phyloP scores from a whole-genome alignment of 768 basidiomycete genomes.

The Leccinellum albellum region DNA sequence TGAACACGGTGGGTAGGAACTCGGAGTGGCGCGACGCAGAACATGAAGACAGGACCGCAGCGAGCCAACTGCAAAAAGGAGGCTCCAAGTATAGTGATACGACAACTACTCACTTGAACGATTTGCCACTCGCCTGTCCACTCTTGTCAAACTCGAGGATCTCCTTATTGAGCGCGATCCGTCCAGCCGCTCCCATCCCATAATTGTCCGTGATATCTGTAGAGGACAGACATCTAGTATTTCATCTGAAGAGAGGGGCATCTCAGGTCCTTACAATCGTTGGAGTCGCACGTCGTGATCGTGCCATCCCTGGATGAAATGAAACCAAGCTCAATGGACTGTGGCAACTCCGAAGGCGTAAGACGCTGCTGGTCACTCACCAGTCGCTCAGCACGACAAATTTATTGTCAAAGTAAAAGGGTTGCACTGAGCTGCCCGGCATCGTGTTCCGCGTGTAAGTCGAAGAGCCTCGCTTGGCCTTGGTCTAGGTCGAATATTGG shows the following conservation, averaged over 20 bases:
- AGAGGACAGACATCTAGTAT: background rate
- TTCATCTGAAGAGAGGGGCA: background rate
- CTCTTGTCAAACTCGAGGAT: constrained; percentile 52
- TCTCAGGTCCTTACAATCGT: constrained; percentile 65
- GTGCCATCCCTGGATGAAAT: constrained; percentile 67
- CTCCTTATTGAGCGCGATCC: constrained; percentile 62
- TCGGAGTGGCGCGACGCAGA: background rate
- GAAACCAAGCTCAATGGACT: background rate
- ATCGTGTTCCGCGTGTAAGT: constrained; percentile 3
- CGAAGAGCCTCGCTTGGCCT: background rate
- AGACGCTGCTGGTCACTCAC: constrained; percentile 40
- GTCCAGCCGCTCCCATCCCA: constrained; percentile 72
- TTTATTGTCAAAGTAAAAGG: constrained; percentile 54
- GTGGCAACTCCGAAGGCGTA: background rate
- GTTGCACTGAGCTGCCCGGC: constrained; percentile 10
- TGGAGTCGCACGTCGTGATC: constrained; percentile 89
- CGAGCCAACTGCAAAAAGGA: background rate
- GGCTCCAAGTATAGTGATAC: background rate
- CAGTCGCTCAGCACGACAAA: constrained; percentile 91
- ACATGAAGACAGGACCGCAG: background rate
- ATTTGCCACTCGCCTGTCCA: constrained; percentile 16
- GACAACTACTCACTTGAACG: constrained; percentile 43
- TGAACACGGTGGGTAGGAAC: background rate
- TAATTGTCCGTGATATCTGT: constrained; percentile 86
- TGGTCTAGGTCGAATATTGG: background rate